Evolutionary conservation across 2,329 filamentous ascomycete species (phyloP), one percentile per base, ranked within the genome.

Genomic region (Fusarium chlamydosporum): DNA sequence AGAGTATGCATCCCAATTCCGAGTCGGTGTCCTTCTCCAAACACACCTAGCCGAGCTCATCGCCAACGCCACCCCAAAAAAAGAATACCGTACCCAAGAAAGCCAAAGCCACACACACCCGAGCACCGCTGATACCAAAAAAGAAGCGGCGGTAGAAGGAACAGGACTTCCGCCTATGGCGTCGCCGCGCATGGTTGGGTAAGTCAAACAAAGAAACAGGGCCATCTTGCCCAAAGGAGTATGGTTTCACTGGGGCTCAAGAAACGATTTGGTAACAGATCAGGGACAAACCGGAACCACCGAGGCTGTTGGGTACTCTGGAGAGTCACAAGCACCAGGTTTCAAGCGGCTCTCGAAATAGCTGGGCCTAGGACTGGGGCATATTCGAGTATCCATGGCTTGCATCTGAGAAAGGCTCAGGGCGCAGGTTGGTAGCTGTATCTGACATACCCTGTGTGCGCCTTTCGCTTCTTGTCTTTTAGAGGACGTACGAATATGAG

Each of bases 251-350:
- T 61, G 61, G 68, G 64, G 59, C 54, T 61, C 56, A 61, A 35
- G 65, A 74, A 74, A 67, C 72, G 68, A 74, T 74, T 73, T 74
- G 61, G 72, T 74, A 74, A 74, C 61, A 73, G 70, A 57, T 52
- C 59, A 64, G 60, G 71, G 65, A 73, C 67, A 71, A 67, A 69
- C 66, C 72, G 72, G 72, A 67, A 61, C 56, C 54, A 62, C 68
- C 72, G 68, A 70, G 43, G 40, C 46, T 61, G 40, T 43, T 62
- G 58, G 47, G 43, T 12, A 34, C 56, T 46, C 26, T 45, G 18
- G 31, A 56, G 60, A 67, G 61, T 66, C 65, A 67, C 58, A 67
- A 54, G 65, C 51, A 59, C 48, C 52, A 65, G 50, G 53, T 38
- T 26, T 33, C 41, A 45, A 55, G 52, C 26, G 38, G 29, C 41